These are phyloP conservation scores for Diaporthe helianthi DNA, from an alignment of 2,329 filamentous ascomycete genomes.

Conservation along the genomic window DNA sequence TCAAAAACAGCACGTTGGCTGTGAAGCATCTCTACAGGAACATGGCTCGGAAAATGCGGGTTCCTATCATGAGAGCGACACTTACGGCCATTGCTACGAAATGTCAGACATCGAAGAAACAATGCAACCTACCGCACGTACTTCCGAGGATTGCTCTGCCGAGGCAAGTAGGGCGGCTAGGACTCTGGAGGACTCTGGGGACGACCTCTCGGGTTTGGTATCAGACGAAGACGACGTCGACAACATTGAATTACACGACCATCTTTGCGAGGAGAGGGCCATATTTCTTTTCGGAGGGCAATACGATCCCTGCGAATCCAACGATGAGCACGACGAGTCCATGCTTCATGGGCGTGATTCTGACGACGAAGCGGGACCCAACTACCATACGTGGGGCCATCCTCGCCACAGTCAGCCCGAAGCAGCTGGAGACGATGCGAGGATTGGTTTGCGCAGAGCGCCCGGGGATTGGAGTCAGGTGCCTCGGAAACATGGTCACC, in stretches of 20 bases:
- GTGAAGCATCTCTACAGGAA: not conserved
- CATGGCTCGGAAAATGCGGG: not conserved
- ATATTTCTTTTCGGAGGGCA: too few relatives aligned
- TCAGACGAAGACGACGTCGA: not conserved
- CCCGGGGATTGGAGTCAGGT: not conserved
- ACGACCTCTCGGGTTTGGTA: not conserved
- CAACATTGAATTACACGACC: not conserved
- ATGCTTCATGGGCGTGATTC: not conserved
- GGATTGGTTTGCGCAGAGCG: not conserved
- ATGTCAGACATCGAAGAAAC: not conserved
- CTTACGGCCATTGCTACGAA: not conserved
- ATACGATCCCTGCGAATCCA: not conserved
- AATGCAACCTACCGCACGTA: not conserved
- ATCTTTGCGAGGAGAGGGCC: not conserved
- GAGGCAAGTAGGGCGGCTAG: not conserved
- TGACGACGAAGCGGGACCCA: not conserved
- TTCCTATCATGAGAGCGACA: not conserved
- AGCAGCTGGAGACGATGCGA: not conserved
- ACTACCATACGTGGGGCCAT: not conserved
- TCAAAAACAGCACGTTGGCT: not conserved
- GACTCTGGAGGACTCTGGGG: not conserved
- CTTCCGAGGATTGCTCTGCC: not conserved
- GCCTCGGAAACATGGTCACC: not conserved
- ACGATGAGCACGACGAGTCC: not conserved
- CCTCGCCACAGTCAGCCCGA: not conserved